Conservation (phyloP, 495 filamentous ascomycete species). For the Aspergillus nidulans region DNA sequence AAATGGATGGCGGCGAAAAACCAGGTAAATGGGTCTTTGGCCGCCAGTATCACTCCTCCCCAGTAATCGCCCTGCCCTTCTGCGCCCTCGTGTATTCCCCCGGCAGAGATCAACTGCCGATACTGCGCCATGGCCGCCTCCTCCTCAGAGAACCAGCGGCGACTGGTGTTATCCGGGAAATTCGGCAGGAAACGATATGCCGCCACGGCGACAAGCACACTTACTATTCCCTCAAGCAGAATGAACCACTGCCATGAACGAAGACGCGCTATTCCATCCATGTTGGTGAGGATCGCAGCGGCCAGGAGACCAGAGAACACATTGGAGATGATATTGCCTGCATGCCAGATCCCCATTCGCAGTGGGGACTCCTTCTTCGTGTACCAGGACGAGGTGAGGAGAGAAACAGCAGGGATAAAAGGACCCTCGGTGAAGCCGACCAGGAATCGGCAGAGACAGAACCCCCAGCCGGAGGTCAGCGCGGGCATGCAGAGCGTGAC, state of each 20-base stretch:
- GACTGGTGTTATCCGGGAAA: constrained; percentile 9
- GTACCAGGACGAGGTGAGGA: constrained; percentile 12
- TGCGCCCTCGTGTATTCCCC: constrained; percentile 1
- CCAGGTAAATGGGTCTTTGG: constrained; percentile 13
- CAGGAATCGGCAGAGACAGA: constrained; percentile 11
- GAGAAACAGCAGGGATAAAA: constrained; percentile 7
- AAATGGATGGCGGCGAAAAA: constrained; percentile 11
- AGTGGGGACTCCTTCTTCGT: constrained; percentile 8
- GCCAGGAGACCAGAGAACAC: constrained; percentile 14
- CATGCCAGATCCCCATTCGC: constrained; percentile 15
- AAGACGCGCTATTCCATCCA: constrained; percentile 8
- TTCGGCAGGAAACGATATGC: constrained; percentile 7
- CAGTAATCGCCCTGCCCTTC: constrained; percentile 6
- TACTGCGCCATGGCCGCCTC: constrained; percentile 13
- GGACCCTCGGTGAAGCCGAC: constrained; percentile 8
- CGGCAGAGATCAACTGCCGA: constrained; percentile 9
- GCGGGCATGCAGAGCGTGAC: constrained; percentile 14
- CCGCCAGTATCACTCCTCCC: constrained; percentile 7
- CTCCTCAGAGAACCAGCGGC: constrained; percentile 11
- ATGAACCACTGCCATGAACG: constrained; percentile 16
- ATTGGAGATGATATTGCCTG: constrained; percentile 13
- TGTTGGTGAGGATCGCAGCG: constrained; percentile 12
- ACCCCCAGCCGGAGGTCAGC: constrained; percentile 7
- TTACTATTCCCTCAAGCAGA: constrained; percentile 12
- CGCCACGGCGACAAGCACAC: constrained; percentile 1